Percentiles rank a stretch among this genome's conserved stretches.
Conservation (phyloP, 176 grass and related monocot genomes). For the Typha latifolia region DNA sequence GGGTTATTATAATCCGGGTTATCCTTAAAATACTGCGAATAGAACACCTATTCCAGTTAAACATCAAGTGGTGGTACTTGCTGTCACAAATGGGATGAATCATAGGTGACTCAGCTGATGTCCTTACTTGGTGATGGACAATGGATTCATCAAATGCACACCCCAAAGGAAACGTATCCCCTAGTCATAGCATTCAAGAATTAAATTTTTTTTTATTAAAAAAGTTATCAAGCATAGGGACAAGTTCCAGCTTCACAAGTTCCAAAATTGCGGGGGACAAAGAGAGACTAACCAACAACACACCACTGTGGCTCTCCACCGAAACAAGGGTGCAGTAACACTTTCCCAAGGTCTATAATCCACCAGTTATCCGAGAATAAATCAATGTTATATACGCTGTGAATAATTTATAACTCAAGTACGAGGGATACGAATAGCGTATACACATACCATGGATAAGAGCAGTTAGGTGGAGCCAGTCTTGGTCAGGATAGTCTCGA, state of each 20-base stretch:
- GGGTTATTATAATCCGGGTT: constrained; percentile 26
- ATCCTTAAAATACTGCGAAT: constrained; percentile 30
- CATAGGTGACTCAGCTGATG: not conserved
- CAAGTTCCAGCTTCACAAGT: not conserved
- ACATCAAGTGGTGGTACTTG: not conserved
- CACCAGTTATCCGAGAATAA: not conserved
- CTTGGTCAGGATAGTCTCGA: constrained; percentile 77
- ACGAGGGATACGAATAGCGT: not conserved
- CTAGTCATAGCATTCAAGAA: not conserved
- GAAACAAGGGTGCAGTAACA: constrained; percentile 27
- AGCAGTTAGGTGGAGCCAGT: constrained; percentile 90
- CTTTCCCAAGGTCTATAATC: constrained; percentile 29
- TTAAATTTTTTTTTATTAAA: too few relatives aligned
- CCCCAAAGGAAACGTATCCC: constrained; percentile 33
- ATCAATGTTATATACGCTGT: constrained; percentile 2
- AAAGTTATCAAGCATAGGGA: not conserved
- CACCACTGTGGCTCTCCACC: constrained; percentile 33
- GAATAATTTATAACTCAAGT: constrained; percentile 1
- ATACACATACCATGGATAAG: constrained; percentile 60
- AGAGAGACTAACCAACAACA: constrained; percentile 31
- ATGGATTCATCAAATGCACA: constrained; percentile 36
- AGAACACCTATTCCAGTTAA: not conserved
- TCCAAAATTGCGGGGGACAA: not conserved
- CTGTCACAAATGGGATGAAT: not conserved
- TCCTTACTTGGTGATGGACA: constrained; percentile 30